Conservation (phyloP, 192 early-diverging fungal genomes). For the Helicostylum pulchrum region DNA sequence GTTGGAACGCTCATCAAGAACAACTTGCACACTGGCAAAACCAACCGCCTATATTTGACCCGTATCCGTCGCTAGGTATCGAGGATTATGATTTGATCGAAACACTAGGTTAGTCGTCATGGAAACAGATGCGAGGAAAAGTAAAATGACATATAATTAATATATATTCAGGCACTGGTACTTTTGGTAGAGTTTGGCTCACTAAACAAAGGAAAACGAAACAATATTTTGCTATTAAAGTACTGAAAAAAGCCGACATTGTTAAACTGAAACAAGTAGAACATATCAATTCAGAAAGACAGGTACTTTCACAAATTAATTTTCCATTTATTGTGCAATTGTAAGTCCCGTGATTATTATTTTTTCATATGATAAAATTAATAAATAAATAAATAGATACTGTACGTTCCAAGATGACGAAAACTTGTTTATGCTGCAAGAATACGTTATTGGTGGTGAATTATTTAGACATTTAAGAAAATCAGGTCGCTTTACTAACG, state of each 20-base stretch:
- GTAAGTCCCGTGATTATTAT: slow-evolving; percentile 58
- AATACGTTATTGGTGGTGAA: slow-evolving; percentile 86
- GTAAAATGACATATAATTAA: background rate
- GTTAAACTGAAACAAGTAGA: slow-evolving; percentile 93
- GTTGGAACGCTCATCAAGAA: slow-evolving; percentile 17
- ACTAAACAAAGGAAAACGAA: slow-evolving; percentile 70
- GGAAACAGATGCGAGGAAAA: background rate
- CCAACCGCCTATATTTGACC: slow-evolving; percentile 20
- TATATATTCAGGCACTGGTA: slow-evolving; percentile 75
- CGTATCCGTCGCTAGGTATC: slow-evolving; percentile 25
- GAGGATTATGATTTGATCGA: slow-evolving; percentile 46
- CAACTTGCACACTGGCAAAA: slow-evolving; percentile 25
- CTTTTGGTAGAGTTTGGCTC: slow-evolving; percentile 93
- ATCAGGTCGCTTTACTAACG: slow-evolving; percentile 77
- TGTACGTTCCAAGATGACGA: slow-evolving; percentile 85
- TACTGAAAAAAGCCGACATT: slow-evolving; percentile 86
- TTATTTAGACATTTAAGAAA: slow-evolving; percentile 84
- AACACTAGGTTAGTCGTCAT: slow-evolving; percentile 42
- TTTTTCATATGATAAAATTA: background rate
- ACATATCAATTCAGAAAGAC: slow-evolving; percentile 92
- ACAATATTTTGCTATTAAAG: slow-evolving; percentile 92
- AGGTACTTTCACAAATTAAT: slow-evolving; percentile 78
- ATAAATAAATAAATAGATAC: slow-evolving; percentile 47
- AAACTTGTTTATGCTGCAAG: slow-evolving; percentile 84
- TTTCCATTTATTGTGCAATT: slow-evolving; percentile 89